Evolutionary conservation across 2,329 filamentous ascomycete species (phyloP).

Genomic region (Colletotrichum chrysophilum): DNA sequence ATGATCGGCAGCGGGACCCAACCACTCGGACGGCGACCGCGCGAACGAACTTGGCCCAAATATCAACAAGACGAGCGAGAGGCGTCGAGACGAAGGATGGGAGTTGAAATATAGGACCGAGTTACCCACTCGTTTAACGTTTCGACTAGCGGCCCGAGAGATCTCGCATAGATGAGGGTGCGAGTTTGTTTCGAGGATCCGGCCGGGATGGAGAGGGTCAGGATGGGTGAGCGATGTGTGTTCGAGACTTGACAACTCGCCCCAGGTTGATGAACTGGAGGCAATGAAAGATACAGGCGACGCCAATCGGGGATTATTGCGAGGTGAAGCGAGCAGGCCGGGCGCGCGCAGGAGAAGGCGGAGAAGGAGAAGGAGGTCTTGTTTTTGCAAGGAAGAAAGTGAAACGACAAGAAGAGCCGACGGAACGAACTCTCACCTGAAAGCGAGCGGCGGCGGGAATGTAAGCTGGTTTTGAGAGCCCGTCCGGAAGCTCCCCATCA

Average conservation of each 20-base stretch:
- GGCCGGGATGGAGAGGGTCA: background rate
- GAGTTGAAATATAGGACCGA: slow-evolving; percentile 17
- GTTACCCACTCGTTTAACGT: slow-evolving; percentile 17
- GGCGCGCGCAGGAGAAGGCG: background rate
- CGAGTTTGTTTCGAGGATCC: slow-evolving; percentile 11
- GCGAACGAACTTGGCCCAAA: background rate
- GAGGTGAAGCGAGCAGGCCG: background rate
- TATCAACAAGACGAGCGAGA: background rate
- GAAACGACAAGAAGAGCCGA: slow-evolving; percentile 5
- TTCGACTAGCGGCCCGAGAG: slow-evolving; percentile 20
- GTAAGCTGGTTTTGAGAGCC: slow-evolving; percentile 20
- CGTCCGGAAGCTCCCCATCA: slow-evolving; percentile 9
- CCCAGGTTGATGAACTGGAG: slow-evolving; percentile 5
- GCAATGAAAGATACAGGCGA: background rate
- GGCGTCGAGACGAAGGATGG: background rate
- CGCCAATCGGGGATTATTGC: background rate
- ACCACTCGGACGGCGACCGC: slow-evolving; percentile 14
- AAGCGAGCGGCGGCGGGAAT: slow-evolving; percentile 2
- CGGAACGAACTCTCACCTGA: background rate
- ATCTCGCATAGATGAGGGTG: slow-evolving; percentile 17
- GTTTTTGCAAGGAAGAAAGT: slow-evolving; percentile 13
- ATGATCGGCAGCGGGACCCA: slow-evolving; percentile 3
- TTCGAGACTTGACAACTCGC: background rate
- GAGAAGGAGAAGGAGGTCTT: background rate
- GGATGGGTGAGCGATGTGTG: background rate